phyloP scores from a whole-genome alignment of 2,329 filamentous ascomycete species.

The Nemania serpens region DNA sequence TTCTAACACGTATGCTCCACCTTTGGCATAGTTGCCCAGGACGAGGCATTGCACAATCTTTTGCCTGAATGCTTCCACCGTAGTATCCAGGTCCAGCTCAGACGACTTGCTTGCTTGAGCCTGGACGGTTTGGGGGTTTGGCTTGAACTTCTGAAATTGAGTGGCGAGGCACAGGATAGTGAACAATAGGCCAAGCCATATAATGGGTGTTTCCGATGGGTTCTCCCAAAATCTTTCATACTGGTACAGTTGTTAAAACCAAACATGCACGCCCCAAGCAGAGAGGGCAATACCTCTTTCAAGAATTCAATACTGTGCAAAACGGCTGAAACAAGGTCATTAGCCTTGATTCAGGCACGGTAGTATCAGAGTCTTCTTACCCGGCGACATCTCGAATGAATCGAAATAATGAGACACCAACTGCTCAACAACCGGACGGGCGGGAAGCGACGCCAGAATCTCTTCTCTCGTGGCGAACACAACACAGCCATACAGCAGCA shows the following conservation, averaged over 20 bases:
- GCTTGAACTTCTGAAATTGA: slow-evolving; percentile 9
- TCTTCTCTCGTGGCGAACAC: background rate
- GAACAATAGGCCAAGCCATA: background rate
- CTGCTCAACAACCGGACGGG: slow-evolving; percentile 42
- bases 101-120: background rate
- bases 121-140: background rate
- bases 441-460: slow-evolving; percentile 38
- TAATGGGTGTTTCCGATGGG: background rate
- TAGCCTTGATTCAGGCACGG: background rate
- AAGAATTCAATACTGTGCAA: slow-evolving; percentile 41
- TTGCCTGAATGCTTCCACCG: slow-evolving; percentile 32
- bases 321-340: slow-evolving; percentile 26
- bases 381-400: slow-evolving; percentile 36
- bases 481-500: slow-evolving; percentile 42
- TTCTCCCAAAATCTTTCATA: background rate
- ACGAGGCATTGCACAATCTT: slow-evolving; percentile 44
- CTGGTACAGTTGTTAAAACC: no score
- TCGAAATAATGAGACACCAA: slow-evolving; percentile 48
- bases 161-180: background rate
- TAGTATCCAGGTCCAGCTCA: background rate
- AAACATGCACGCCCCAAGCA: no score
- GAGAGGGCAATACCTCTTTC: slow-evolving; percentile 30
- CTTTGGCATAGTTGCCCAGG: slow-evolving; percentile 47
- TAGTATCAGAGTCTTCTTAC: slow-evolving; percentile 18
- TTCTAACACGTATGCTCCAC: slow-evolving; percentile 48